phyloP scores from a whole-genome alignment of 2,329 filamentous ascomycete species.

The Periconia digitata region DNA sequence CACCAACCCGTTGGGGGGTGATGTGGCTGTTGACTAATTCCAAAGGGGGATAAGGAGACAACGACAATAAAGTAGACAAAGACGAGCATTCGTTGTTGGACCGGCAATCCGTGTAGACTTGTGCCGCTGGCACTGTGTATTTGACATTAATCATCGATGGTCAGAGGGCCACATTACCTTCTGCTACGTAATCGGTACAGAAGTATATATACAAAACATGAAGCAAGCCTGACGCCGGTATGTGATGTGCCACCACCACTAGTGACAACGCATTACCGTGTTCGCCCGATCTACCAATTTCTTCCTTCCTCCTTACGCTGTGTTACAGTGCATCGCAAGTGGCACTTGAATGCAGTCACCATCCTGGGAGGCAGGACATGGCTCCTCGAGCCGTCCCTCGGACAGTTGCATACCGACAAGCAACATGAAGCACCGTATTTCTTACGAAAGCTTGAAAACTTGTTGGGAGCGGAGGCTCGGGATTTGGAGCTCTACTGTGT shows the following conservation, averaged over 20 bases:
- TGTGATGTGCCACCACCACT: neutral
- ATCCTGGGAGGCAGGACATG: neutral
- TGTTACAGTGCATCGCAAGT: neutral
- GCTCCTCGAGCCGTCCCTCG: neutral
- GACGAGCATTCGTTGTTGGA: neutral
- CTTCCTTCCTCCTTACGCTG: neutral
- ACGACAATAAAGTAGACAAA: no score
- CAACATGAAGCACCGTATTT: neutral
- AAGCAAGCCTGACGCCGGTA: neutral
- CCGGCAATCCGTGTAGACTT: no score
- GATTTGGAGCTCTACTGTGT: neutral
- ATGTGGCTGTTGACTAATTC: no score
- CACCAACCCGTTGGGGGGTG: no score
- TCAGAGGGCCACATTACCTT: no score
- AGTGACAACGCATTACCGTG: neutral
- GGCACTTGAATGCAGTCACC: neutral
- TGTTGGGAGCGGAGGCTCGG: neutral
- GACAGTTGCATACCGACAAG: neutral
- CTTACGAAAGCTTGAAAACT: neutral
- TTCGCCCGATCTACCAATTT: neutral
- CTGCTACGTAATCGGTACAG: neutral
- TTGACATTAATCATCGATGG: neutral
- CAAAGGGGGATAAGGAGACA: no score
- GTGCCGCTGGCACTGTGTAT: no score
- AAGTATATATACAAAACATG: neutral